phyloP scores from a whole-genome alignment of 345 rosid species.

The Raphanus sativus region DNA sequence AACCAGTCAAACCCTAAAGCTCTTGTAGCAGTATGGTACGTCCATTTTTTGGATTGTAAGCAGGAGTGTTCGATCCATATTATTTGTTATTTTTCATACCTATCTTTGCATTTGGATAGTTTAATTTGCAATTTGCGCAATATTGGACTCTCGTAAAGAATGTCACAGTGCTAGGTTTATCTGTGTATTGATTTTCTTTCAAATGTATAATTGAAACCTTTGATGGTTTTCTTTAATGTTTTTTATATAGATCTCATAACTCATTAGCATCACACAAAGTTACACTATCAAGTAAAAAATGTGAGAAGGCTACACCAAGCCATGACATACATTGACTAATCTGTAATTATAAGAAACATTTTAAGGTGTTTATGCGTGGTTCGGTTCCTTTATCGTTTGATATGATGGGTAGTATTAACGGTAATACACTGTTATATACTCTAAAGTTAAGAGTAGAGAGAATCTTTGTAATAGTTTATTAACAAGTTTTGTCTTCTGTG shows the following conservation, averaged over 20 bases:
- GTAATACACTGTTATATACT: not conserved
- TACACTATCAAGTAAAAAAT: not conserved
- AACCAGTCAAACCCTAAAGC: too few relatives aligned
- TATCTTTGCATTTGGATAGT: not conserved
- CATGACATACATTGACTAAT: too few relatives aligned
- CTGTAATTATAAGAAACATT: too few relatives aligned
- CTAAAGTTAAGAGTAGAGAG: not conserved
- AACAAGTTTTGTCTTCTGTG: conserved; percentile 33
- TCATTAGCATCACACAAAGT: conserved; percentile 1
- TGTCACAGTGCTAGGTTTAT: not conserved
- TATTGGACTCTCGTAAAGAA: not conserved
- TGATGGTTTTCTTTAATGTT: not conserved
- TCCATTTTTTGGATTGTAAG: too few relatives aligned
- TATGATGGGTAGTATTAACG: too few relatives aligned
- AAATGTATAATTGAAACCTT: not conserved
- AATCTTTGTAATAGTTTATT: conserved; percentile 26
- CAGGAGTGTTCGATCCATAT: not conserved
- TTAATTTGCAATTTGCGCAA: not conserved
- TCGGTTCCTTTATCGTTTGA: too few relatives aligned
- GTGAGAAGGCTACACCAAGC: not conserved
- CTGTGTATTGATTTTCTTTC: not conserved
- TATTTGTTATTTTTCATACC: not conserved
- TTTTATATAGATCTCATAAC: not conserved
- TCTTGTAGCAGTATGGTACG: too few relatives aligned
- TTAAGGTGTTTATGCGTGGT: too few relatives aligned